phyloP scores from a whole-genome alignment of 192 early-diverging fungal genomes.

The Irineochytrium annulatum region DNA sequence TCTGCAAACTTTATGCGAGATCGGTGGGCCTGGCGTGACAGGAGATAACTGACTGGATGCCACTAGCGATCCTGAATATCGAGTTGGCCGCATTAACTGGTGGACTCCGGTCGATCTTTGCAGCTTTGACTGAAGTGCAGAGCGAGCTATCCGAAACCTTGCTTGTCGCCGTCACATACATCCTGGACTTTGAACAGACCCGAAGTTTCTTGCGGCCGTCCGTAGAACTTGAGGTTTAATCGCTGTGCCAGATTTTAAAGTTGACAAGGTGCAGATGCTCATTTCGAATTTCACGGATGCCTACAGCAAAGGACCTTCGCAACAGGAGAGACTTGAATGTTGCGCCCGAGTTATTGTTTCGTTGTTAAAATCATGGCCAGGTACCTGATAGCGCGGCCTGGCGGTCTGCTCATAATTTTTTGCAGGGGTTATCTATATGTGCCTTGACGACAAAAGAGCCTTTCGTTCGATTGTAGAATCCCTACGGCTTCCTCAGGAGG shows the following conservation, averaged over 20 bases:
- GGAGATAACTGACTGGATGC: neutral
- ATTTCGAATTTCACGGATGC: slow-evolving; percentile 78
- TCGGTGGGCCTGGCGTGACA: slow-evolving; percentile 43
- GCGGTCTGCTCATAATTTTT: no score
- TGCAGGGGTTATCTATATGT: slow-evolving; percentile 70
- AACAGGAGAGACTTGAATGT: slow-evolving; percentile 62
- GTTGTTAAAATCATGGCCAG: slow-evolving; percentile 72
- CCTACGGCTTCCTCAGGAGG: slow-evolving; percentile 60
- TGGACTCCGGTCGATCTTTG: slow-evolving; percentile 67
- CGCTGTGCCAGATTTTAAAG: slow-evolving; percentile 4
- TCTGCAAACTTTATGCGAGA: slow-evolving; percentile 74
- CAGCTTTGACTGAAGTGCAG: slow-evolving; percentile 62
- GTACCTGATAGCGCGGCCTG: no score
- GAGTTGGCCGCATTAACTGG: slow-evolving; percentile 54
- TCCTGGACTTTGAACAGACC: slow-evolving; percentile 67
- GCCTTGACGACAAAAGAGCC: slow-evolving; percentile 65
- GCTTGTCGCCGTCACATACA: slow-evolving; percentile 60
- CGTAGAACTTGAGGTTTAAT: slow-evolving; percentile 67
- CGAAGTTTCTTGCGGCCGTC: slow-evolving; percentile 65
- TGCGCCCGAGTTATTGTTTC: slow-evolving; percentile 59
- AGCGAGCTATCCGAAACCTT: slow-evolving; percentile 55
- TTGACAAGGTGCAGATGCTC: slow-evolving; percentile 49
- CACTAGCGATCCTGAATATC: slow-evolving; percentile 59
- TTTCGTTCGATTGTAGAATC: slow-evolving; percentile 68
- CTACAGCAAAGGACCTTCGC: slow-evolving; percentile 56